phyloP scores from a whole-genome alignment of 2,329 filamentous ascomycete species.

The Hymenoscyphus salicellus region DNA sequence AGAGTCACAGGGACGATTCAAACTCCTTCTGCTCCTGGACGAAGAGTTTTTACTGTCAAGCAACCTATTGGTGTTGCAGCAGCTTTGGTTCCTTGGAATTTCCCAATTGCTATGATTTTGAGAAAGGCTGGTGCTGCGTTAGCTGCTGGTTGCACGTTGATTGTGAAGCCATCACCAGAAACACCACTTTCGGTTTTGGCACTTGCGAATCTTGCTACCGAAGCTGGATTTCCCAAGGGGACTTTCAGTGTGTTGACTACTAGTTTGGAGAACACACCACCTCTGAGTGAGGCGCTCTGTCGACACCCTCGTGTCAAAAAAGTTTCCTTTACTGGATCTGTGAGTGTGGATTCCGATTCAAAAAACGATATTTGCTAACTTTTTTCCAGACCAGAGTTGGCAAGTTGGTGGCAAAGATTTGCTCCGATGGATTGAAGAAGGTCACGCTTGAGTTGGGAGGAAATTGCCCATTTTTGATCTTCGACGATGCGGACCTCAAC shows the following conservation, averaged over 20 bases:
- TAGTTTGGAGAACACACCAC: conserved; percentile 52
- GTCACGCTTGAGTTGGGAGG: conserved; percentile 62
- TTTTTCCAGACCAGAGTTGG: conserved; percentile 50
- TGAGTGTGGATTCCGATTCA: conserved; percentile 16
- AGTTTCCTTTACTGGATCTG: conserved; percentile 57
- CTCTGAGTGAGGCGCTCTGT: conserved; percentile 53
- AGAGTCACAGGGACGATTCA: conserved; percentile 61
- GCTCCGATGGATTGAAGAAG: conserved; percentile 60
- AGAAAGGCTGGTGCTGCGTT: conserved; percentile 66
- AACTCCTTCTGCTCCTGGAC: conserved; percentile 56
- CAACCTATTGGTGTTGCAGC: conserved; percentile 68
- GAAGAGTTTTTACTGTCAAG: conserved; percentile 70
- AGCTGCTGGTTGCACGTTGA: conserved; percentile 71
- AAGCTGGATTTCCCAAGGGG: conserved; percentile 57
- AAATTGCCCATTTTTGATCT: conserved; percentile 63
- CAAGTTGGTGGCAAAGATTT: conserved; percentile 59
- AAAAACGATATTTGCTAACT: conserved; percentile 3
- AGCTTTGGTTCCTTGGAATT: conserved; percentile 72
- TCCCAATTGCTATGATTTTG: conserved; percentile 64
- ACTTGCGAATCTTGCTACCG: conserved; percentile 51
- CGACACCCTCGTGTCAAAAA: conserved; percentile 59
- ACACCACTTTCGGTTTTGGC: conserved; percentile 56
- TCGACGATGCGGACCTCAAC: conserved; percentile 61
- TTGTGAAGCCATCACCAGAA: conserved; percentile 70
- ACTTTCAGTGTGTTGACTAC: conserved; percentile 62